These are phyloP conservation scores for Neocatenulostroma microsporum DNA, from an alignment of 2,329 filamentous ascomycete species.

Conservation along the genomic window DNA sequence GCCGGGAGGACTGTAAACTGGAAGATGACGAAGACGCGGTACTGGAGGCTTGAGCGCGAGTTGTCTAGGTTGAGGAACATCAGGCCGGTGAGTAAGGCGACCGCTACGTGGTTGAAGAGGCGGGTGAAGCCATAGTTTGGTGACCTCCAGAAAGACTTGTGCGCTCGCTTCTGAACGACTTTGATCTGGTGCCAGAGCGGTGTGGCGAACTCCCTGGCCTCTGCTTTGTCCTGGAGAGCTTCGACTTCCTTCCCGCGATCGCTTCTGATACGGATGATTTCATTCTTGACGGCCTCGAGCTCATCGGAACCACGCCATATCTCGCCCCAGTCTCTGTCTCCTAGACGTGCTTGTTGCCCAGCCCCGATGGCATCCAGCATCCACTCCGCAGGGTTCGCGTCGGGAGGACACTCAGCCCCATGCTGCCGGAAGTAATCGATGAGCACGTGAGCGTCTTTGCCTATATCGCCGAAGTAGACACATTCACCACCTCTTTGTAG, in stretches of 20 bases:
- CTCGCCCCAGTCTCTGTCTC: constrained; percentile 46
- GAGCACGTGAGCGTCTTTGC: constrained; percentile 59
- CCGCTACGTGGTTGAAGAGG: constrained; percentile 73
- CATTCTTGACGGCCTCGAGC: constrained; percentile 36
- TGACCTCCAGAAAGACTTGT: constrained; percentile 87
- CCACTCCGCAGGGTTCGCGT: constrained; percentile 71
- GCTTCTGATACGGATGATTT: constrained; percentile 40
- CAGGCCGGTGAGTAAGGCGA: constrained; percentile 70
- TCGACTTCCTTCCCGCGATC: constrained; percentile 33
- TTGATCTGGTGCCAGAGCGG: constrained; percentile 60
- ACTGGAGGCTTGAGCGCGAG: constrained; percentile 65
- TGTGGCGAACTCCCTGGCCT: constrained; percentile 72
- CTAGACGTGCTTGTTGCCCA: constrained; percentile 41
- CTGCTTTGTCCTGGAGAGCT: constrained; percentile 42
- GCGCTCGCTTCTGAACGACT: constrained; percentile 65
- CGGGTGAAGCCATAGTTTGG: constrained; percentile 83
- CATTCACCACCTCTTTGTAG: constrained; percentile 67
- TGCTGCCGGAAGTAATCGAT: constrained; percentile 70
- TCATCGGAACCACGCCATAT: constrained; percentile 44
- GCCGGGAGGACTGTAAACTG: constrained; percentile 75
- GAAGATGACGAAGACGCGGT: constrained; percentile 85
- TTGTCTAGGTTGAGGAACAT: constrained; percentile 71
- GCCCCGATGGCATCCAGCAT: constrained; percentile 58
- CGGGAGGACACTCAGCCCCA: constrained; percentile 40
- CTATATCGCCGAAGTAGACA: constrained; percentile 76